These are phyloP conservation scores for Geotrichum armillariae DNA, from an alignment of 1,139 yeast genomes.

Conservation along the genomic window DNA sequence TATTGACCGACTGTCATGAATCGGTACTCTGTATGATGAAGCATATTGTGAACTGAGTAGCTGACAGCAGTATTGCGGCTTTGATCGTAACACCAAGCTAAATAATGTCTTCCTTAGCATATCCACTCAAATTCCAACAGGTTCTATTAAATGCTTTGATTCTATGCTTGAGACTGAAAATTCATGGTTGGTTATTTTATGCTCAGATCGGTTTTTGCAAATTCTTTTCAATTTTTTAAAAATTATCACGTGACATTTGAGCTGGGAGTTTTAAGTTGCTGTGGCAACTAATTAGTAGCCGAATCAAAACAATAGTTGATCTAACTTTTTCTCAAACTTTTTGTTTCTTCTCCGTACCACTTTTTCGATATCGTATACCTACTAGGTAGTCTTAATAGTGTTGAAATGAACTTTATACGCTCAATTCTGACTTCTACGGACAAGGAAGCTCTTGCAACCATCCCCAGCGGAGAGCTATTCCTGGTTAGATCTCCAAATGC, in stretches of 20 bases:
- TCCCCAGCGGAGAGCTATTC: constrained; percentile 80
- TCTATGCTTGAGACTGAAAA: too few relatives aligned
- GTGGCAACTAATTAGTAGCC: too few relatives aligned
- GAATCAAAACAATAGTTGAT: too few relatives aligned
- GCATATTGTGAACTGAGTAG: too few relatives aligned
- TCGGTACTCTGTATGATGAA: too few relatives aligned
- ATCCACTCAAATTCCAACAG: background rate
- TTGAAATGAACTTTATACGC: constrained; percentile 71
- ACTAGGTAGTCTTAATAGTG: background rate
- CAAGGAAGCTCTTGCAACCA: constrained; percentile 65
- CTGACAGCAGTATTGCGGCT: background rate
- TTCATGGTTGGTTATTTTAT: too few relatives aligned
- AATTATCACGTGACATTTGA: background rate
- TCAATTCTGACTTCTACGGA: constrained; percentile 63
- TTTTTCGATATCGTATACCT: background rate
- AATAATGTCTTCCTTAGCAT: background rate
- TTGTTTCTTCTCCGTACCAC: background rate
- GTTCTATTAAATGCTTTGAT: background rate
- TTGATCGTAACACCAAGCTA: background rate
- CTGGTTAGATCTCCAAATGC: constrained; percentile 52
- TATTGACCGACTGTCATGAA: too few relatives aligned
- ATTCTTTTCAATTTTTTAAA: background rate
- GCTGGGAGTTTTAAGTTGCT: background rate
- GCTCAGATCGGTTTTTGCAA: background rate
- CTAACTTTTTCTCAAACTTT: background rate